A percentile compares a stretch with the other conserved stretches of the same genome.
Evolutionary conservation across 768 basidiomycete genomes (phyloP).

Genomic region (Serendipita sp.): DNA sequence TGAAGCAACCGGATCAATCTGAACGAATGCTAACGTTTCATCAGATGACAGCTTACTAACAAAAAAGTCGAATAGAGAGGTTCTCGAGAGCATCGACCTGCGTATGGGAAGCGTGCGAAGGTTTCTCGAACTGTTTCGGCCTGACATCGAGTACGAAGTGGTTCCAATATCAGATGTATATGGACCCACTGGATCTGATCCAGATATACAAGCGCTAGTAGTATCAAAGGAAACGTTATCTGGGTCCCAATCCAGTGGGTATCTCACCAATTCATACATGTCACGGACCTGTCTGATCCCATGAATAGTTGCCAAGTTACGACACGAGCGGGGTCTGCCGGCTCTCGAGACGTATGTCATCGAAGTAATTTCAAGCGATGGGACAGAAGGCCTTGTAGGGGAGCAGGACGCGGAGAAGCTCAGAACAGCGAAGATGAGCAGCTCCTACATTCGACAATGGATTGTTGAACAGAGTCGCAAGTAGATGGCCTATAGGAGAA

Average conservation of each 20-base stretch:
- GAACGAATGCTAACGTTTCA: slow-evolving; percentile 13
- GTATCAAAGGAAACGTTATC: slow-evolving; percentile 76
- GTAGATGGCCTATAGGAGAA: background rate
- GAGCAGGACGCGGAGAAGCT: slow-evolving; percentile 51
- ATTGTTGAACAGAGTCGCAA: slow-evolving; percentile 25
- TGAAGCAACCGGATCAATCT: slow-evolving; percentile 15
- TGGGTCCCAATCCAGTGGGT: slow-evolving; percentile 61
- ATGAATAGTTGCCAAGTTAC: slow-evolving; percentile 44
- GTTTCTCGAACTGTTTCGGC: slow-evolving; percentile 59
- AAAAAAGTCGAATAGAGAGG: slow-evolving; percentile 52
- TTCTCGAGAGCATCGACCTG: slow-evolving; percentile 42
- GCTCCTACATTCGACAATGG: slow-evolving; percentile 84
- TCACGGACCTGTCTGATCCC: background rate
- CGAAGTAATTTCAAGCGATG: slow-evolving; percentile 69
- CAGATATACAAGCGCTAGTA: slow-evolving; percentile 79
- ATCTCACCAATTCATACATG: background rate
- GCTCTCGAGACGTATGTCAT: slow-evolving; percentile 58
- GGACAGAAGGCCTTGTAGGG: slow-evolving; percentile 31
- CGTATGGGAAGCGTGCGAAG: slow-evolving; percentile 43
- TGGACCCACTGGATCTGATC: slow-evolving; percentile 80
- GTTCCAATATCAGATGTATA: slow-evolving; percentile 71
- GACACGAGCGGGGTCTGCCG: slow-evolving; percentile 39
- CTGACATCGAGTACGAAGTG: slow-evolving; percentile 45
- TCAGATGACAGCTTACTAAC: slow-evolving; percentile 53
- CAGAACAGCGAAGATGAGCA: slow-evolving; percentile 80